Evolutionary conservation across 805 yeast species (phyloP), one percentile per base, ranked within the genome.

Genomic region (Cyberlindnera mississippiensis): DNA sequence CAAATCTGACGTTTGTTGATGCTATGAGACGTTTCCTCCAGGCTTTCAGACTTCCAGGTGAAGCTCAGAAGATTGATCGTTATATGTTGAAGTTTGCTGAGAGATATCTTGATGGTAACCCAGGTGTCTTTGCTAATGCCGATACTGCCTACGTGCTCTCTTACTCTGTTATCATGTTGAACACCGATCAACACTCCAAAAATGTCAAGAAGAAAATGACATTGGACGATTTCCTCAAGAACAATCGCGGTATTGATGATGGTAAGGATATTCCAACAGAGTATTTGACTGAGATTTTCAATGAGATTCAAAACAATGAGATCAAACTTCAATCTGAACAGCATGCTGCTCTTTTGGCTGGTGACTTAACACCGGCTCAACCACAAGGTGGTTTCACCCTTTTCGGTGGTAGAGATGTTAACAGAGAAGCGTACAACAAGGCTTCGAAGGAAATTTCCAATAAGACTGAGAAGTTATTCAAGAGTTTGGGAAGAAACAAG

Each of bases 51-150:
- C 73, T 93, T 45, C 99, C 99, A 2, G 99, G 99, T 38, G 99
- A 93, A 66, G 90, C 96, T 5, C 99, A 93, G 66, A 91, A 93
- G 58, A 91, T 93, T 59, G 99, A 93, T 69, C 75, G 99, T 53
- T 88, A 82, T 59, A 87, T 95, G 96, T 76, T 93, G 60, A 91
- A 93, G 58, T 95, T 95, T 69, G 99, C 99, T 5, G 96, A 88
- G 63, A 74, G 95, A 51, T 93, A 82, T 59, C 81, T 82, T 17
- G 80, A 85, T 50, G 96, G 91, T 47, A 93, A 93, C 59, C 96
- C 96, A 9, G 71, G 71, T n/a, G 73, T 82, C 0, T 91, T 91
- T 62, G 80, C 96, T 0, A 86, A 86, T 55, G 96, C 98, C 4
- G 98, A 89, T 56, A 80, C 96, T 0, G 96, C 96, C 1, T 93